A percentile compares a stretch with the other conserved stretches of the same genome.
Conservation (phyloP, 2,329 filamentous ascomycete species). For the Trichoderma lentiforme region DNA sequence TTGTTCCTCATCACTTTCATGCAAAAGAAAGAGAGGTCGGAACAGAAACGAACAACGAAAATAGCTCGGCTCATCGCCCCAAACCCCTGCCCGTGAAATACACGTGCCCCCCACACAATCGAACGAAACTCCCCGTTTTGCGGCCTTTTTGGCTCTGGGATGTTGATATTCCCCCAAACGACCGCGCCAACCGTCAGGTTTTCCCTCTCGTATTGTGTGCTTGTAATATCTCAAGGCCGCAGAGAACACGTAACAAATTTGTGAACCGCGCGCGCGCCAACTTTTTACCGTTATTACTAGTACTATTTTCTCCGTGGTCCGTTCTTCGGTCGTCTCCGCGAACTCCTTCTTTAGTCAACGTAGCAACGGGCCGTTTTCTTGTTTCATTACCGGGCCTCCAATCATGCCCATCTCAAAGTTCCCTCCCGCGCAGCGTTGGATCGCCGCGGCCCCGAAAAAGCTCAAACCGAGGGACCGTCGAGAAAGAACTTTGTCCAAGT, state of each 20-base stretch:
- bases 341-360: background rate
- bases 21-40: background rate
- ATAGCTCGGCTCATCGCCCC: constrained; percentile 9
- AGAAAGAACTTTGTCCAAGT: background rate
- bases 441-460: background rate
- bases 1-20: background rate
- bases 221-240: background rate
- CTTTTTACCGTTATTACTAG: background rate
- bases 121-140: background rate
- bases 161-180: background rate
- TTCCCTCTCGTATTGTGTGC: background rate
- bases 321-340: background rate
- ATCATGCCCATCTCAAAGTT: background rate
- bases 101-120: constrained; percentile 8
- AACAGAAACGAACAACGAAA: constrained; percentile 4
- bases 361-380: background rate
- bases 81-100: background rate
- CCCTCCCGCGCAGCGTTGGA: constrained; percentile 1
- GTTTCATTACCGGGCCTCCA: background rate
- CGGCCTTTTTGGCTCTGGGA: background rate
- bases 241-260: background rate
- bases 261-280: background rate
- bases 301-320: background rate
- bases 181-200: constrained; percentile 11
- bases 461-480: background rate